Evolutionary conservation across 2,329 filamentous ascomycete genomes (phyloP).

Genomic region (Gaeumannomyces tritici): DNA sequence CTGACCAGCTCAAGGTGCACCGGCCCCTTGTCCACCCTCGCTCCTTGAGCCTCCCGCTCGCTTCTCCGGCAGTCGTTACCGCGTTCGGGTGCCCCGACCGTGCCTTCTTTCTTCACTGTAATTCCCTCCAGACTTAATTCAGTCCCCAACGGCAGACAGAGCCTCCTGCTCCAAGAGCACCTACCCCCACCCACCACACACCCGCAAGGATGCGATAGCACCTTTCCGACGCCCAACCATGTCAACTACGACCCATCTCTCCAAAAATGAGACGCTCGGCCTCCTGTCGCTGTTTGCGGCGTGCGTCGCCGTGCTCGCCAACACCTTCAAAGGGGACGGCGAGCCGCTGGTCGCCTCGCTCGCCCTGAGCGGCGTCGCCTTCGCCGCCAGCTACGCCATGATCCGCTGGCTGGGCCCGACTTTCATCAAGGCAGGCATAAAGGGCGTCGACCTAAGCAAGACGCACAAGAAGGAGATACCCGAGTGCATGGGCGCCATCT

Average conservation of each 20-base stretch:
- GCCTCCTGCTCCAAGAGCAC: background rate
- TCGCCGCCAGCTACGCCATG: constrained; percentile 71
- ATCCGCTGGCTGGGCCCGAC: constrained; percentile 88
- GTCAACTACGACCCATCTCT: constrained; percentile 27
- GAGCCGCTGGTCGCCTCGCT: constrained; percentile 83
- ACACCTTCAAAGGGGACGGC: constrained; percentile 76
- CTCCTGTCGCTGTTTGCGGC: constrained; percentile 56
- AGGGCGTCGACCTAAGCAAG: constrained; percentile 80
- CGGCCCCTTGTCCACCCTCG: background rate
- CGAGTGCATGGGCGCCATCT: constrained; percentile 92
- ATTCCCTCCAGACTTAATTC: background rate
- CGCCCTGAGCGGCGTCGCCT: constrained; percentile 78
- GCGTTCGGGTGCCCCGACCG: background rate
- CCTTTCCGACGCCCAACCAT: background rate
- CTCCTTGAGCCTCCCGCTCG: background rate
- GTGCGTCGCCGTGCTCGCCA: constrained; percentile 64
- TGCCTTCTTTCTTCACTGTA: background rate
- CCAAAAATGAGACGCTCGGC: constrained; percentile 40
- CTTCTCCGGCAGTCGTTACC: background rate
- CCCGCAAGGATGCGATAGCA: background rate
- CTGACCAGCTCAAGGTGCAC: background rate
- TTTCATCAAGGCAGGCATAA: constrained; percentile 81
- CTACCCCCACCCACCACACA: background rate
- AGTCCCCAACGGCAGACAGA: background rate
- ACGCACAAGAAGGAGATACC: constrained; percentile 64